phyloP scores from a whole-genome alignment of 2,329 filamentous ascomycete genomes.

The Helminthosporium solani region DNA sequence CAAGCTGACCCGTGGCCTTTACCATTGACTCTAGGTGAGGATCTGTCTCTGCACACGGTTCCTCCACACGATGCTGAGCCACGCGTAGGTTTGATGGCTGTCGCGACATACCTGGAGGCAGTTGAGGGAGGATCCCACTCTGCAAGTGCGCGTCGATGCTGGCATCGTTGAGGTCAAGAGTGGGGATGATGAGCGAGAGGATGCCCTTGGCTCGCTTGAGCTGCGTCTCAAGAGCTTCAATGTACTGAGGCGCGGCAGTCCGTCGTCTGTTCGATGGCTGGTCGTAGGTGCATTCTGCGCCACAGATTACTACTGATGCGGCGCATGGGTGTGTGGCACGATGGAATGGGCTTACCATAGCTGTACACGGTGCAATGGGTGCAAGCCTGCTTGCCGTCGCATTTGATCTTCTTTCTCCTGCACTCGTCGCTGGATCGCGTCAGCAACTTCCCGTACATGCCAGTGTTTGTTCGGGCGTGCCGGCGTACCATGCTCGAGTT shows the following conservation, averaged over 20 bases:
- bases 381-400: constrained; percentile 57
- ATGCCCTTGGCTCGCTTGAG: constrained; percentile 81
- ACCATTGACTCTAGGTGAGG: constrained; percentile 92
- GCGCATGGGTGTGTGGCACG: constrained; percentile 1
- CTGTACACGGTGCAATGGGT: constrained; percentile 98
- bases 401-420: constrained; percentile 56
- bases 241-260: constrained; percentile 89
- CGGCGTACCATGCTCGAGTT: constrained; percentile 45
- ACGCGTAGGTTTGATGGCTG: constrained; percentile 25
- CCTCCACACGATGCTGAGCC: constrained; percentile 19
- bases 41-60: constrained; percentile 42
- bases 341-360: constrained; percentile 65
- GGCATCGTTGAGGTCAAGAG: constrained; percentile 81
- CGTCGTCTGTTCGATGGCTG: constrained; percentile 89
- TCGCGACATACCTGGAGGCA: constrained; percentile 27
- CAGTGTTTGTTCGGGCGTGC: no score
- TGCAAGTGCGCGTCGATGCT: constrained; percentile 75
- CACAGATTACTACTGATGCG: constrained; percentile 15
- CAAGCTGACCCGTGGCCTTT: constrained; percentile 83
- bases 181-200: constrained; percentile 76
- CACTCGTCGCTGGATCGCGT: constrained; percentile 32
- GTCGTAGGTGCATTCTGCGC: constrained; percentile 86
- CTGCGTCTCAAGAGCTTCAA: constrained; percentile 81
- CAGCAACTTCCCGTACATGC: no score
- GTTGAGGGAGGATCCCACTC: constrained; percentile 59